phyloP scores from a whole-genome alignment of 2,329 filamentous ascomycete genomes.

The Nemania diffusa region DNA sequence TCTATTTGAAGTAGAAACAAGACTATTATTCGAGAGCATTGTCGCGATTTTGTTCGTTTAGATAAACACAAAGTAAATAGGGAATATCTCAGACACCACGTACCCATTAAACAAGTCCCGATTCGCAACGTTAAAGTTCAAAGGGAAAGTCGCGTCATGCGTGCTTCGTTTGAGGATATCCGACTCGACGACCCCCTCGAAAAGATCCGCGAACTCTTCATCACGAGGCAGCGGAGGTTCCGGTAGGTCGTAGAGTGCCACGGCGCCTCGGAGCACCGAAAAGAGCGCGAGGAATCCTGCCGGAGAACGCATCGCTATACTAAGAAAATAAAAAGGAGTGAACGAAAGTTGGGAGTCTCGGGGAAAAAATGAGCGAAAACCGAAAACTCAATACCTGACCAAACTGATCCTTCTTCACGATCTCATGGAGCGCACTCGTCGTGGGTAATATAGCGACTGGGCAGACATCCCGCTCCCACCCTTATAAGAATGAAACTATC shows the following conservation, averaged over 20 bases:
- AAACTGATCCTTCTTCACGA: neutral
- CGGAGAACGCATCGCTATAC: constrained; percentile 13
- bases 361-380: constrained; percentile 7
- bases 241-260: constrained; percentile 28
- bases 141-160: constrained; percentile 23
- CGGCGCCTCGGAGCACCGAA: constrained; percentile 5
- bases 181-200: constrained; percentile 6
- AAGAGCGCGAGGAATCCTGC: constrained; percentile 22
- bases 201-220: constrained; percentile 1
- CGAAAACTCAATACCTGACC: neutral
- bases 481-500: constrained; percentile 8
- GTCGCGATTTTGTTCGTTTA: neutral
- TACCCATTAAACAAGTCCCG: constrained; percentile 41
- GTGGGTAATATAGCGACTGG: constrained; percentile 17
- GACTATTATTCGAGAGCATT: too few relatives aligned
- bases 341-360: constrained; percentile 3
- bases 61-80: neutral
- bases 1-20: too few relatives aligned
- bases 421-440: neutral
- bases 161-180: constrained; percentile 31
- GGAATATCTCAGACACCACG: neutral
- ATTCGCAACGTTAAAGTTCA: constrained; percentile 26
- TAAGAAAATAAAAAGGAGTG: constrained; percentile 12
- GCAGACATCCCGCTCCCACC: neutral
- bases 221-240: constrained; percentile 6